Evolutionary conservation across 2,329 filamentous ascomycete species (phyloP).

Genomic region (Harringtonia aguacate): DNA sequence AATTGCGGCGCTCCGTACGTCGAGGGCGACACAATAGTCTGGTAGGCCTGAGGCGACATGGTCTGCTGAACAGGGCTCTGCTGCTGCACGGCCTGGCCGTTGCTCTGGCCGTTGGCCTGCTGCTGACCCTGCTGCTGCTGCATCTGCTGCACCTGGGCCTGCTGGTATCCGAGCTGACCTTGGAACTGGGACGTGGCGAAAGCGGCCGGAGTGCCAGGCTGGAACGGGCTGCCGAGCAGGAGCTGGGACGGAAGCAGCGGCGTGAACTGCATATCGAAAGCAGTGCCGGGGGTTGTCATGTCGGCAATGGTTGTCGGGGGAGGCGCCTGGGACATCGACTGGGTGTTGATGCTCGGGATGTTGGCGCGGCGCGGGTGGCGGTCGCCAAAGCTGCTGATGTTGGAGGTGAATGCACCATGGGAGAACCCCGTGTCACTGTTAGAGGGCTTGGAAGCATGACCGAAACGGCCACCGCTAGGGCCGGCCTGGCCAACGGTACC

Average conservation of each 20-base stretch:
- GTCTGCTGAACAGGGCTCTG: conserved; percentile 66
- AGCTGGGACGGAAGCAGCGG: conserved; percentile 90
- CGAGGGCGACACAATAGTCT: conserved; percentile 76
- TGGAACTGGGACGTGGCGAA: conserved; percentile 91
- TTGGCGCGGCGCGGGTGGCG: conserved; percentile 76
- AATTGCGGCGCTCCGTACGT: conserved; percentile 73
- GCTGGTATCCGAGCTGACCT: conserved; percentile 67
- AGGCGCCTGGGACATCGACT: conserved; percentile 40
- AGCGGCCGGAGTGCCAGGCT: conserved; percentile 81
- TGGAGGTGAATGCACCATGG: conserved; percentile 82
- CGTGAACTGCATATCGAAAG: conserved; percentile 97
- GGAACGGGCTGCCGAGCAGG: conserved; percentile 90
- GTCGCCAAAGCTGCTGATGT: conserved; percentile 76
- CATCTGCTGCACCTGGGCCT: conserved; percentile 45
- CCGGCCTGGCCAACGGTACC: conserved; percentile 44
- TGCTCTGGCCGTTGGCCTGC: conserved; percentile 48
- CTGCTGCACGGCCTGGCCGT: conserved; percentile 23
- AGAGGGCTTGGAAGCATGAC: conserved; percentile 69
- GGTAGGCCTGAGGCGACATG: conserved; percentile 75
- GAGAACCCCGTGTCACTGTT: conserved; percentile 84
- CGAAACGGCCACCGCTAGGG: conserved; percentile 52
- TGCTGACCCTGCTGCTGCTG: conserved; percentile 52
- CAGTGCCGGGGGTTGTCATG: conserved; percentile 77
- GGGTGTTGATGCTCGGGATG: conserved; percentile 88
- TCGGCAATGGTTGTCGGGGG: conserved; percentile 43